Conservation (phyloP, 2,329 filamentous ascomycete species). For the Pseudogymnoascus sp. region DNA sequence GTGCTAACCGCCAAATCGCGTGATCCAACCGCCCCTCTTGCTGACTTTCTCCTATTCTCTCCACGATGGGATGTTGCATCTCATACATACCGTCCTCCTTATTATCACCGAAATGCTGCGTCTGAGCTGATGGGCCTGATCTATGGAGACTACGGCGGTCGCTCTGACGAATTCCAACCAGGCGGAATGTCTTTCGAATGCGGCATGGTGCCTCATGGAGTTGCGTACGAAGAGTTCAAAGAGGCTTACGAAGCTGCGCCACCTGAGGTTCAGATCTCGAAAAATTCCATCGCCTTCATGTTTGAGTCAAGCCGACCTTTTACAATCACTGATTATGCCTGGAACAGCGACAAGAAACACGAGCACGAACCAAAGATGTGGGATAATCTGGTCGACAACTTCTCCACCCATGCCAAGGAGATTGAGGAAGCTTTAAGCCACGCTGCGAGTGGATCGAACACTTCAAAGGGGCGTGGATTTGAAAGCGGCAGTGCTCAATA, state of each 20-base stretch:
- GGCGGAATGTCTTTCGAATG: conserved; percentile 38
- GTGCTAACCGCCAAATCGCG: conserved; percentile 54
- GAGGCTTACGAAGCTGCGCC: conserved; percentile 41
- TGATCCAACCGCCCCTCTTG: conserved; percentile 46
- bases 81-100: conserved; percentile 50
- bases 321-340: conserved; percentile 50
- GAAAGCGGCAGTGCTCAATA: background rate
- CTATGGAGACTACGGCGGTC: conserved; percentile 37
- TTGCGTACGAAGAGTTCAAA: conserved; percentile 39
- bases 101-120: conserved; percentile 49
- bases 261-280: conserved; percentile 39
- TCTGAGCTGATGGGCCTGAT: conserved; percentile 40
- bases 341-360: conserved; percentile 32
- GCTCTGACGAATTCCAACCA: conserved; percentile 37
- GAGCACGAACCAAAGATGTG: conserved; percentile 46
- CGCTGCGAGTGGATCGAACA: conserved; percentile 13
- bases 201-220: conserved; percentile 42
- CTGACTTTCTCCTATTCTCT: conserved; percentile 62
- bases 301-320: conserved; percentile 47
- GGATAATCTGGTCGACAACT: conserved; percentile 47
- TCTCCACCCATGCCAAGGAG: conserved; percentile 39
- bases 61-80: conserved; percentile 58
- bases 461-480: conserved; percentile 14
- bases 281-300: conserved; percentile 44
- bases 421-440: conserved; percentile 35